phyloP scores from a whole-genome alignment of 495 filamentous ascomycete species.

The Xylaria telfairii region DNA sequence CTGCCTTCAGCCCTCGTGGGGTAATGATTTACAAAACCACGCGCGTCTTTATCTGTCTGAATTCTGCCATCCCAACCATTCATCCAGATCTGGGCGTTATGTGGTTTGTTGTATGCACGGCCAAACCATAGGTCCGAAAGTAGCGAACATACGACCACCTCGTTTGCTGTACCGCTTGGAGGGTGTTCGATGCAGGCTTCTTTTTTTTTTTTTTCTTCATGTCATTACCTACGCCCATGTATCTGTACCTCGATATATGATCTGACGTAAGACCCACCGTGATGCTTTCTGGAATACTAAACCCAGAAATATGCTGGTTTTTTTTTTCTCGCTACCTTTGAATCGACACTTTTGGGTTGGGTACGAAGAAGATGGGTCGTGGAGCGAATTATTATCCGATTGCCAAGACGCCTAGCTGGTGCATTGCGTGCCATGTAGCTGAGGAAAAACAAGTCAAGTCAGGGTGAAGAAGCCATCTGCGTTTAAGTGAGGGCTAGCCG shows the following conservation, averaged over 20 bases:
- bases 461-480: neutral
- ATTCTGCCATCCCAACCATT: neutral
- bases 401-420: constrained; percentile 1
- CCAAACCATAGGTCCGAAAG: neutral
- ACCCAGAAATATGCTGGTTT: neutral
- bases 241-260: constrained; percentile 20
- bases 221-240: neutral
- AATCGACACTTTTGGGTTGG: constrained; percentile 19
- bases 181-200: constrained; percentile 15
- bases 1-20: constrained; percentile 15
- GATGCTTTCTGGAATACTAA: neutral
- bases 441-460: neutral
- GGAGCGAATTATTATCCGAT: neutral
- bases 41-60: constrained; percentile 17
- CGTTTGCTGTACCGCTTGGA: neutral
- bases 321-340: constrained; percentile 14
- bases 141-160: constrained; percentile 4
- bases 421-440: neutral
- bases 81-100: neutral
- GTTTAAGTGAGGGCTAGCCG: neutral
- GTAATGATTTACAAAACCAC: constrained; percentile 18
- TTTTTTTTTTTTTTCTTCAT: neutral
- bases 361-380: constrained; percentile 18
- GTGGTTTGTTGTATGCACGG: constrained; percentile 13
- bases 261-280: constrained; percentile 17